Evolutionary conservation across 2,329 filamentous ascomycete genomes (phyloP).

Genomic region (Whalleya microplaca): DNA sequence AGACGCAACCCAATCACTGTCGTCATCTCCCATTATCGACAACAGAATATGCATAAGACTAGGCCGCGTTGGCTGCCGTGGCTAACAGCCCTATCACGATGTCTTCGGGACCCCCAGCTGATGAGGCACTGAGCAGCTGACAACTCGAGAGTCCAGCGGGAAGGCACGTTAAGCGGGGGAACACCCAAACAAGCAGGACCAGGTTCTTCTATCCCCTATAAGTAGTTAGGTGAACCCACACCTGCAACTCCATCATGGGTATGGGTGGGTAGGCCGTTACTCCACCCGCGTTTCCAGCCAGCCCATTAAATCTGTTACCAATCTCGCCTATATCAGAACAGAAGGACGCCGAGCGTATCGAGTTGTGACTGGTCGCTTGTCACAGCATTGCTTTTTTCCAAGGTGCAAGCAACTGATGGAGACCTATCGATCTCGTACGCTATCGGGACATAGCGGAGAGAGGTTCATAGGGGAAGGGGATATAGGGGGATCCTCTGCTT

Average conservation of each 20-base stretch:
- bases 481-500: too few relatives aligned
- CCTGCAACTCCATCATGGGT: neutral
- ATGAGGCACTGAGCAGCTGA: neutral
- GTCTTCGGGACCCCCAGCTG: neutral
- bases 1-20: neutral
- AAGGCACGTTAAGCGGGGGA: neutral
- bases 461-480: too few relatives aligned
- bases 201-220: neutral
- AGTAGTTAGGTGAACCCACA: neutral
- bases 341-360: neutral
- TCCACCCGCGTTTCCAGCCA: conserved; percentile 20
- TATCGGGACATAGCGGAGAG: too few relatives aligned
- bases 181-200: neutral
- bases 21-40: neutral
- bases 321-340: conserved; percentile 12
- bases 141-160: neutral
- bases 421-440: neutral
- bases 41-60: neutral
- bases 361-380: conserved; percentile 8
- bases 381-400: neutral
- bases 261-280: neutral
- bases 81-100: neutral
- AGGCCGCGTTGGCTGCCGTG: neutral
- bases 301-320: conserved; percentile 19
- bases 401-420: neutral